Evolutionary conservation across 2,329 filamentous ascomycete genomes (phyloP).

Genomic region (Stachybotrys echinatus): DNA sequence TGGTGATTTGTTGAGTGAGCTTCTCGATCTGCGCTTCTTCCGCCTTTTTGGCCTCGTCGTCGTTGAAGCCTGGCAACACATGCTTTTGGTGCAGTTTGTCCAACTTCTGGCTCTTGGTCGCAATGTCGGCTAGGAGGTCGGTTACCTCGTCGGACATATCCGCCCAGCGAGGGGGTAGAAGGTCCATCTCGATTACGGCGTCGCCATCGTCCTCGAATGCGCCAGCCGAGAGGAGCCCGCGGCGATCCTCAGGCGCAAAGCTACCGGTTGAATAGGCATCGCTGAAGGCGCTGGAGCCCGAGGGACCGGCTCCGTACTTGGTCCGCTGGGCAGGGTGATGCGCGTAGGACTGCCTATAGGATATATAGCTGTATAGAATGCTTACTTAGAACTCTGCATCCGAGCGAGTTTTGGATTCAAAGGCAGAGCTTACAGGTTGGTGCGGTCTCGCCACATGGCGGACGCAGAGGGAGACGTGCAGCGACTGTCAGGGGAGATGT

Average conservation of each 20-base stretch:
- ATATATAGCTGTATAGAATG: slow-evolving; percentile 73
- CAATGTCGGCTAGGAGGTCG: slow-evolving; percentile 74
- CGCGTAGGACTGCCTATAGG: slow-evolving; percentile 96
- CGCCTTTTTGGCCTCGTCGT: slow-evolving; percentile 79
- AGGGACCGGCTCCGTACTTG: slow-evolving; percentile 50
- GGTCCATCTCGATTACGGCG: slow-evolving; percentile 96
- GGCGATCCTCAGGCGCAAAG: slow-evolving; percentile 47
- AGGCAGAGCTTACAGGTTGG: slow-evolving; percentile 71
- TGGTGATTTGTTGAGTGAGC: slow-evolving; percentile 85
- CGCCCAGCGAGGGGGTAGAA: slow-evolving; percentile 90
- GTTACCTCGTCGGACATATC: slow-evolving; percentile 92
- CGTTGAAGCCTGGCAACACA: slow-evolving; percentile 92
- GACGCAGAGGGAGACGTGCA: slow-evolving; percentile 33
- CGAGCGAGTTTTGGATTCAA: too few species aligned
- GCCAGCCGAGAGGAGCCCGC: slow-evolving; percentile 77
- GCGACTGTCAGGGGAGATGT: slow-evolving; percentile 17
- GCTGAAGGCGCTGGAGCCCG: slow-evolving; percentile 51
- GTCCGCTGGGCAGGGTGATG: slow-evolving; percentile 88
- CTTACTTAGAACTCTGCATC: too few species aligned
- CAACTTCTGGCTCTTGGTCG: slow-evolving; percentile 74
- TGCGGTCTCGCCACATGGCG: slow-evolving; percentile 98
- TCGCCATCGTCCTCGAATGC: slow-evolving; percentile 84
- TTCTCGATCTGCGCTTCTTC: slow-evolving; percentile 89
- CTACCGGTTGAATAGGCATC: slow-evolving; percentile 50
- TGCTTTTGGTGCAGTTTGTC: slow-evolving; percentile 97